Conservation (phyloP, 495 filamentous ascomycete genomes). For the Trichoderma orchidacearum region DNA sequence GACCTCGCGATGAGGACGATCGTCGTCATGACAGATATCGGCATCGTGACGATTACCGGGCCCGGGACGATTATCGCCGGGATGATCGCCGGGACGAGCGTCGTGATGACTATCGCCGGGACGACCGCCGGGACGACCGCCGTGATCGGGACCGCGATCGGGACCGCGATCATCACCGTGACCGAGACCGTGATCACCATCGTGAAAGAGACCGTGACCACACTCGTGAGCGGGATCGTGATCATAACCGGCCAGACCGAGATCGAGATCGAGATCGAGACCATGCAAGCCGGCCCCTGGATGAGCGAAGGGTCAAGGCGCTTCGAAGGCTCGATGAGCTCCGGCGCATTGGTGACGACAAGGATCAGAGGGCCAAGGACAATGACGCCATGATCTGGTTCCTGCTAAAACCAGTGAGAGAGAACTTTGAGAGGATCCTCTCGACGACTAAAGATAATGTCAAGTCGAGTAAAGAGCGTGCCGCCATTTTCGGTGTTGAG, state of each 20-base stretch:
- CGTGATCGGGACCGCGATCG: slow-evolving; percentile 1
- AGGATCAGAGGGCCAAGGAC: slow-evolving; percentile 4
- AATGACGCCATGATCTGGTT: slow-evolving; percentile 38
- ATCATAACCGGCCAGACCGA: slow-evolving; percentile 7
- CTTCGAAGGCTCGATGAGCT: slow-evolving; percentile 1
- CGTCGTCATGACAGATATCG: slow-evolving; percentile 12
- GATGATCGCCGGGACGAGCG: slow-evolving; percentile 11
- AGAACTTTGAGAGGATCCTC: slow-evolving; percentile 42
- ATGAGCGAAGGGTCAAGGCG: slow-evolving; percentile 8
- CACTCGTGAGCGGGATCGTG: slow-evolving; percentile 15
- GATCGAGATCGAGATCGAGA: slow-evolving; percentile 3
- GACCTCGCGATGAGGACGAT: slow-evolving; percentile 17
- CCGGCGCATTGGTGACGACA: slow-evolving; percentile 1
- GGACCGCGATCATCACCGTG: slow-evolving; percentile 8
- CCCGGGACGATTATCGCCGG: slow-evolving; percentile 10
- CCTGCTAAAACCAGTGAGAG: slow-evolving; percentile 45
- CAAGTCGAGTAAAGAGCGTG: slow-evolving; percentile 43
- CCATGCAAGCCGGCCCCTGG: slow-evolving; percentile 5
- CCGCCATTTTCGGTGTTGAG: slow-evolving; percentile 35
- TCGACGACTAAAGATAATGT: slow-evolving; percentile 41
- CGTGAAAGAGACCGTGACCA: slow-evolving; percentile 12
- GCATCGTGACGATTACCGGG: slow-evolving; percentile 1
- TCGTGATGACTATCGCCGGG: neutral
- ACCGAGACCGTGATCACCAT: slow-evolving; percentile 12
- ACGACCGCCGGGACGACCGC: neutral